Percentiles rank a stretch among this genome's conserved stretches.
These are phyloP conservation scores for Chloropicon primus DNA, from an alignment of 139 green algal species.

Conservation along the genomic window DNA sequence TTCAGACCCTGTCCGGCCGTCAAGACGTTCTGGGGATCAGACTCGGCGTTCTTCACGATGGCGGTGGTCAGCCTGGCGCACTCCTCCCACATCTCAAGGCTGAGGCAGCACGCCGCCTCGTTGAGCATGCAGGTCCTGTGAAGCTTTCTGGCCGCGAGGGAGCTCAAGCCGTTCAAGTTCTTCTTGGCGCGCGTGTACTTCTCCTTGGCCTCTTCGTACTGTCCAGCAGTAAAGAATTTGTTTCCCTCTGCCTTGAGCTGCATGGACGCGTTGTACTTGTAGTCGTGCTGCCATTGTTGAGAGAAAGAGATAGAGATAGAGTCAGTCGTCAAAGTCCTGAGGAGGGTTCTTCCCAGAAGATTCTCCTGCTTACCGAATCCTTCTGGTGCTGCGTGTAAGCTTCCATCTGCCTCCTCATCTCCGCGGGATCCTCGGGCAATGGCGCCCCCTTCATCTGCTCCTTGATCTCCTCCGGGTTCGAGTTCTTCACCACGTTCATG, in stretches of 20 bases:
- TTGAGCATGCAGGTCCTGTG: background rate
- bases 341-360: too few species aligned
- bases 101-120: background rate
- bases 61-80: background rate
- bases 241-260: background rate
- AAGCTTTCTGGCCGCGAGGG: background rate
- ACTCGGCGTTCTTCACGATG: background rate
- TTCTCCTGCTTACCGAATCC: too few species aligned
- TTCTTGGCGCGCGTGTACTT: background rate
- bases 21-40: background rate
- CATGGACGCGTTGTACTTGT: background rate
- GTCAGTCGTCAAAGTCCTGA: too few species aligned
- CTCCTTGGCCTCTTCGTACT: background rate
- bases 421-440: background rate
- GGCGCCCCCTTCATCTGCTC: background rate
- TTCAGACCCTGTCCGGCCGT: background rate
- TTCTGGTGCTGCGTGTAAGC: background rate
- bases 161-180: background rate
- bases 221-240: background rate
- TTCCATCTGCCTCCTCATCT: background rate
- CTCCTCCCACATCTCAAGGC: background rate
- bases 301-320: too few species aligned
- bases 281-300: background rate
- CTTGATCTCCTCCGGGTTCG: background rate
- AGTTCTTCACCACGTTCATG: background rate